Evolutionary conservation across 2,329 filamentous ascomycete genomes (phyloP), one percentile per base, ranked within the genome.

Genomic region (Pezicula radicicola): DNA sequence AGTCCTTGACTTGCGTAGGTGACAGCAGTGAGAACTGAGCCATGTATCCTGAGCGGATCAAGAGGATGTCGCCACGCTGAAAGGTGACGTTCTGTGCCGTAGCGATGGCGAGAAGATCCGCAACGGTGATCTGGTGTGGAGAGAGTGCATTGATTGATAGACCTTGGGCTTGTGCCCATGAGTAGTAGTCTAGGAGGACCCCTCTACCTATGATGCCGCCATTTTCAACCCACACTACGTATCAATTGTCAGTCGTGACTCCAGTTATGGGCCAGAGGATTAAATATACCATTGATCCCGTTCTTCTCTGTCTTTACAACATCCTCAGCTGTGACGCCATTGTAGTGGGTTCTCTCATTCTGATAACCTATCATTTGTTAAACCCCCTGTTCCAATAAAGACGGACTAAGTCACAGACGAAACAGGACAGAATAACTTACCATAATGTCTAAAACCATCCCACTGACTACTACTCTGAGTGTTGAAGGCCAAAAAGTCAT

Each of bases 401-500:
- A 40, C 16, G 15, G 37, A n/a, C 37, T 19, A 15, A 7, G 1
- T 10, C 37, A 6, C 37, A 9, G 8, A 40, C 6, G 1, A 40
- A 40, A 40, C 37, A 13, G 19, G 37, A 40, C 37, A 10, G 19
- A 16, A 40, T 16, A n/a, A 3, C 37, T 16, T 19, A 40, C 61
- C 76, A 51, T 74, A 79, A 57, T 79, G 76, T 12, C 77, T 69
- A n/a, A 79, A 60, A 0, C 77, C 77, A 54, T 81, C 78, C 77
- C 77, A 83, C 62, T 83, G 79, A 48, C 72, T 76, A 45, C 75
- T 77, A 7, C 72, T 71, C 65, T 82, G 79, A 1, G 78, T 75
- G 65, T 84, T 83, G 60, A 83, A 80, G 2, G 72, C 74, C 74
- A 79, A 78, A n/a, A 78, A 66, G 63, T 85, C 81, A 62, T 85